These are phyloP conservation scores for Flammula alnicola DNA, from an alignment of 1,284 basidiomycete species.

Conservation along the genomic window DNA sequence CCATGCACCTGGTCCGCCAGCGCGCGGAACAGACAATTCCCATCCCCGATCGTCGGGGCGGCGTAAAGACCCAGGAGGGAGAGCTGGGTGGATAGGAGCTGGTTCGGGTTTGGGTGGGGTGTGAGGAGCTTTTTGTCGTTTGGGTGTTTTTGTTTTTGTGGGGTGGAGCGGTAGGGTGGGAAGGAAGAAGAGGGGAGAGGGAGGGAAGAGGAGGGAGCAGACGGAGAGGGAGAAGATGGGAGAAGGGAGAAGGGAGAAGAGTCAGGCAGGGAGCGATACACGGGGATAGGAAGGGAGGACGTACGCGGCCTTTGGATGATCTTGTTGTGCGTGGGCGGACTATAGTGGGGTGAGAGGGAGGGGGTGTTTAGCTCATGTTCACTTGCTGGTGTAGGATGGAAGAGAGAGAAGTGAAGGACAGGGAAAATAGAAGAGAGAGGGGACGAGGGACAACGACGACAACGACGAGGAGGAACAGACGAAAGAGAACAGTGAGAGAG, in stretches of 20 bases:
- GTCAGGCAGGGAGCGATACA: neutral
- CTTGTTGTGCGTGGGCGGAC: conserved; percentile 70
- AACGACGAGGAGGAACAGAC: conserved; percentile 4
- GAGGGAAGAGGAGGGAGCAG: conserved; percentile 62
- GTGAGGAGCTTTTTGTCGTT: conserved; percentile 9
- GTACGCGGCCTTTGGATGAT: conserved; percentile 60
- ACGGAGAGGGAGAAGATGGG: conserved; percentile 44
- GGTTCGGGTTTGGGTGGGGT: conserved; percentile 7
- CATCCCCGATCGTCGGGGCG: conserved; percentile 80
- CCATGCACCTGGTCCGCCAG: conserved; percentile 85
- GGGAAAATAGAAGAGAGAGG: neutral
- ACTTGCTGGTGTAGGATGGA: no score
- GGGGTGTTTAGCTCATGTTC: neutral
- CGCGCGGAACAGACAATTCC: conserved; percentile 88
- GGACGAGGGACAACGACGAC: neutral
- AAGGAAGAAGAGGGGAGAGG: conserved; percentile 3
- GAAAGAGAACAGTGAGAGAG: conserved; percentile 2
- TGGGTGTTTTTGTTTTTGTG: neutral
- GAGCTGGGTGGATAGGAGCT: conserved; percentile 68
- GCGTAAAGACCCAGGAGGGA: conserved; percentile 78
- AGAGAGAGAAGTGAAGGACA: neutral
- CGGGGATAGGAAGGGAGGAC: conserved; percentile 30
- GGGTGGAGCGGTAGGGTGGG: neutral
- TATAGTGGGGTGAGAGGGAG: conserved; percentile 29
- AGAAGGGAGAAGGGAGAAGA: conserved; percentile 7